These are phyloP conservation scores for Acanthamoeba healyi DNA, from an alignment of 208 protist genomes.

Conservation along the genomic window DNA sequence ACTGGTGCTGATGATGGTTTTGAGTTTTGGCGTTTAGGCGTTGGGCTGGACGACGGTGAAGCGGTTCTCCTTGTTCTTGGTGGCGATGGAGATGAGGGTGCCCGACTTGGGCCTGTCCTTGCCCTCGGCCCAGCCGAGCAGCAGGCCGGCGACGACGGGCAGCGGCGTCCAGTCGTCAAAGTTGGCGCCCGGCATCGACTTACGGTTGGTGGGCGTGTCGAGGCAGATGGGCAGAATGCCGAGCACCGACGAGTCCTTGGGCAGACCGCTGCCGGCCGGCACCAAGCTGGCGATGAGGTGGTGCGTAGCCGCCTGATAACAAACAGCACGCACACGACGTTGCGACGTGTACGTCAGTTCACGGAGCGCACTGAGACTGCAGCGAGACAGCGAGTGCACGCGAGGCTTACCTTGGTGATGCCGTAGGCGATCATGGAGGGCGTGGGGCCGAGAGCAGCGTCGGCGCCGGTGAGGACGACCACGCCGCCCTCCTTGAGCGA, in stretches of 20 bases:
- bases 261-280: neutral
- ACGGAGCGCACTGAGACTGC: neutral
- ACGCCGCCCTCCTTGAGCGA: slow-evolving; percentile 65
- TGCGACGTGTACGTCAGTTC: neutral
- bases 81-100: slow-evolving; percentile 56
- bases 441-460: slow-evolving; percentile 62
- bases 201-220: slow-evolving; percentile 76
- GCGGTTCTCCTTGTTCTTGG: slow-evolving; percentile 61
- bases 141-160: slow-evolving; percentile 62
- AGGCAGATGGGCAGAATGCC: slow-evolving; percentile 70
- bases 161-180: slow-evolving; percentile 76
- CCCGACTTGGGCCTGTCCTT: slow-evolving; percentile 70
- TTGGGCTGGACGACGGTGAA: slow-evolving; percentile 53
- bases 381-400: too few species aligned
- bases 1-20: too few species aligned
- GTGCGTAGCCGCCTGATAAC: slow-evolving; percentile 59
- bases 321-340: too few species aligned
- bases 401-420: slow-evolving; percentile 54
- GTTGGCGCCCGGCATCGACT: slow-evolving; percentile 77
- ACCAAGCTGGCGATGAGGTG: slow-evolving; percentile 72
- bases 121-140: slow-evolving; percentile 71
- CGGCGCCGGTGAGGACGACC: slow-evolving; percentile 75
- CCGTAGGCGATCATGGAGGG: slow-evolving; percentile 75
- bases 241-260: slow-evolving; percentile 51
- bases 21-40: neutral